A percentile compares a stretch with the other conserved stretches of the same genome.
Evolutionary conservation across 805 yeast genomes (phyloP).

Genomic region (Wickerhamomyces mucosus): DNA sequence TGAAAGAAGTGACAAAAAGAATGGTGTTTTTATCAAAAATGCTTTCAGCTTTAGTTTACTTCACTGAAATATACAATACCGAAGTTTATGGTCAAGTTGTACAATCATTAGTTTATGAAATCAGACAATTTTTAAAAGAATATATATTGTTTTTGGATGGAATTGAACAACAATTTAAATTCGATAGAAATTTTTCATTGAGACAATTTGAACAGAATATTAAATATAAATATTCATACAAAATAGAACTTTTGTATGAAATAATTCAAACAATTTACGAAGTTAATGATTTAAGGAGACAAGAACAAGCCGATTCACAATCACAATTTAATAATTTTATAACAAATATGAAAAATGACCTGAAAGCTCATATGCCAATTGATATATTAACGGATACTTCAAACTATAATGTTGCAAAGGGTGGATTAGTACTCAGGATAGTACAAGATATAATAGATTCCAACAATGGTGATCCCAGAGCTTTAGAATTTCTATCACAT

Average conservation of each 20-base stretch:
- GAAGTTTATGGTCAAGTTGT: constrained; percentile 57
- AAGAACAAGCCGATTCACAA: constrained; percentile 16
- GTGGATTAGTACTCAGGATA: constrained; percentile 62
- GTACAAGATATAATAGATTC: constrained; percentile 48
- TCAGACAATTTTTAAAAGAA: constrained; percentile 35
- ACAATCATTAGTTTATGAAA: constrained; percentile 60
- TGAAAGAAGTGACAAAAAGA: constrained; percentile 59
- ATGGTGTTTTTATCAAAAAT: constrained; percentile 54
- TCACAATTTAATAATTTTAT: constrained; percentile 34
- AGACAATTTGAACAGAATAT: constrained; percentile 47
- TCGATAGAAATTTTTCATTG: constrained; percentile 44
- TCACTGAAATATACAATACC: constrained; percentile 49
- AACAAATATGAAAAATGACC: constrained; percentile 28
- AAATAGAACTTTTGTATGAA: constrained; percentile 48
- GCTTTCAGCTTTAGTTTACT: constrained; percentile 47
- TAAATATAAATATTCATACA: constrained; percentile 25
- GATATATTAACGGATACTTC: constrained; percentile 45
- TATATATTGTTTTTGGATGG: constrained; percentile 26
- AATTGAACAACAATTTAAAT: constrained; percentile 45
- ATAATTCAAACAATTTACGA: constrained; percentile 42
- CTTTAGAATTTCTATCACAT: constrained; percentile 39
- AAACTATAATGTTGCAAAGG: constrained; percentile 52
- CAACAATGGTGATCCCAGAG: constrained; percentile 56
- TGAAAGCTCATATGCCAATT: constrained; percentile 32
- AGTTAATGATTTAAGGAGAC: constrained; percentile 31